These are phyloP conservation scores for Myriosclerotinia scirpicola DNA, from an alignment of 2,329 filamentous ascomycete species.

Conservation along the genomic window DNA sequence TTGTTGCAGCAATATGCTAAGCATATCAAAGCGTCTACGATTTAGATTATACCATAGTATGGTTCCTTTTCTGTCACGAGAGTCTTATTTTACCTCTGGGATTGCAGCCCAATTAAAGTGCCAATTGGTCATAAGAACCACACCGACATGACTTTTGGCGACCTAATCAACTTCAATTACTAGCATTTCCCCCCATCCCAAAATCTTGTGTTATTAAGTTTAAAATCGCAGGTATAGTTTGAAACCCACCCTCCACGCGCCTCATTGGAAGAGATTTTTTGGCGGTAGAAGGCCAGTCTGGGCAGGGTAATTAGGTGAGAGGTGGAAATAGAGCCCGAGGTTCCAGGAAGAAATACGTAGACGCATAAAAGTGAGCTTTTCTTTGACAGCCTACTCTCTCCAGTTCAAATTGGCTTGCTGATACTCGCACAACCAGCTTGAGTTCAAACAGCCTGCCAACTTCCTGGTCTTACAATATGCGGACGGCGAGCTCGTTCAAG, in stretches of 20 bases:
- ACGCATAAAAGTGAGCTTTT: background rate
- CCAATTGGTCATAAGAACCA: too few relatives aligned
- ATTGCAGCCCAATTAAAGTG: too few relatives aligned
- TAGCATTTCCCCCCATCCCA: background rate
- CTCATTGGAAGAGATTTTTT: too few relatives aligned
- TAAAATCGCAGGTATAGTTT: background rate
- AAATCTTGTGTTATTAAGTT: background rate
- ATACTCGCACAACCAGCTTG: background rate
- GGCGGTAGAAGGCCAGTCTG: background rate
- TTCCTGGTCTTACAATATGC: background rate
- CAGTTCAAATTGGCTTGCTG: background rate
- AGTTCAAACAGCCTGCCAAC: background rate
- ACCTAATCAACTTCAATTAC: too few relatives aligned
- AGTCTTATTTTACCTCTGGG: background rate
- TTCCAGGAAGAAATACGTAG: background rate
- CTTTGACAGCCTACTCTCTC: background rate
- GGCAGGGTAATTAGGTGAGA: too few relatives aligned
- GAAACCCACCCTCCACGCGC: background rate
- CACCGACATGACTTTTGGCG: background rate
- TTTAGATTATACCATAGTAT: accelerated
- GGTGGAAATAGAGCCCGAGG: background rate
- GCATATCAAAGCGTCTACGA: too few relatives aligned
- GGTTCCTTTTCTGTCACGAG: background rate
- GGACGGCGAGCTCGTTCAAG: constrained; percentile 10
- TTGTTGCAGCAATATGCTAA: background rate